These are phyloP conservation scores for Helicostylum pulchrum DNA, from an alignment of 192 early-diverging fungal genomes.

Conservation along the genomic window DNA sequence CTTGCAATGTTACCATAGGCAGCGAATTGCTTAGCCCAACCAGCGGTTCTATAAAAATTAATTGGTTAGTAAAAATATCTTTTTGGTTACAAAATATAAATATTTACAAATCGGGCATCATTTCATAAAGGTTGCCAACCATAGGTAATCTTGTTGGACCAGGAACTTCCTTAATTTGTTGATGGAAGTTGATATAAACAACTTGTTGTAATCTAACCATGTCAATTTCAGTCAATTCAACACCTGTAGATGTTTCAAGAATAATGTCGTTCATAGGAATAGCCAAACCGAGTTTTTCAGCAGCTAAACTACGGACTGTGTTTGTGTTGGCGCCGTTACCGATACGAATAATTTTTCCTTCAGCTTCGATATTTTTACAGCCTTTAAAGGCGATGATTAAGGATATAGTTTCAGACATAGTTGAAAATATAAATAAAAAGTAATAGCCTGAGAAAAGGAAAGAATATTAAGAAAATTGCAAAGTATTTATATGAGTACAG, in stretches of 20 bases:
- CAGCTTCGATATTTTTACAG: slow-evolving; percentile 14
- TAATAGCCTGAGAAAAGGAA: too few relatives aligned
- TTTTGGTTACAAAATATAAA: not conserved
- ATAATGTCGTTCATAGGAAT: slow-evolving; percentile 3
- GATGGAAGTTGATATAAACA: slow-evolving; percentile 14
- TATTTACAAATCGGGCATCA: slow-evolving; percentile 27
- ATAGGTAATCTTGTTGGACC: slow-evolving; percentile 4
- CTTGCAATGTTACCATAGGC: slow-evolving; percentile 36
- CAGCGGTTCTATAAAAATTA: slow-evolving; percentile 12
- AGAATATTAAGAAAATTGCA: too few relatives aligned
- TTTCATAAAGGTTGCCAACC: slow-evolving; percentile 19
- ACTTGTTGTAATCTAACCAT: slow-evolving; percentile 13
- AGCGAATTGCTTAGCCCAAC: slow-evolving; percentile 28
- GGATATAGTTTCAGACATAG: slow-evolving; percentile 8
- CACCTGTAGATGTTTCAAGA: slow-evolving; percentile 9
- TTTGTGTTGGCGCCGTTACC: slow-evolving; percentile 20
- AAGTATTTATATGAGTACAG: too few relatives aligned
- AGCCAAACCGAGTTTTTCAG: slow-evolving; percentile 20
- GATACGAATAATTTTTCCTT: slow-evolving; percentile 20
- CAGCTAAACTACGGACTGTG: slow-evolving; percentile 16
- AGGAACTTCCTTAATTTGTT: slow-evolving; percentile 19
- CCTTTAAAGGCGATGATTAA: slow-evolving; percentile 25
- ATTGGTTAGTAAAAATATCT: not conserved
- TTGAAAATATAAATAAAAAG: too few relatives aligned
- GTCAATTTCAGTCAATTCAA: slow-evolving; percentile 15